A percentile compares a stretch with the other conserved stretches of the same genome.
These are phyloP conservation scores for Aureobasidium sp. DNA, from an alignment of 2,329 filamentous ascomycete genomes.

Conservation along the genomic window DNA sequence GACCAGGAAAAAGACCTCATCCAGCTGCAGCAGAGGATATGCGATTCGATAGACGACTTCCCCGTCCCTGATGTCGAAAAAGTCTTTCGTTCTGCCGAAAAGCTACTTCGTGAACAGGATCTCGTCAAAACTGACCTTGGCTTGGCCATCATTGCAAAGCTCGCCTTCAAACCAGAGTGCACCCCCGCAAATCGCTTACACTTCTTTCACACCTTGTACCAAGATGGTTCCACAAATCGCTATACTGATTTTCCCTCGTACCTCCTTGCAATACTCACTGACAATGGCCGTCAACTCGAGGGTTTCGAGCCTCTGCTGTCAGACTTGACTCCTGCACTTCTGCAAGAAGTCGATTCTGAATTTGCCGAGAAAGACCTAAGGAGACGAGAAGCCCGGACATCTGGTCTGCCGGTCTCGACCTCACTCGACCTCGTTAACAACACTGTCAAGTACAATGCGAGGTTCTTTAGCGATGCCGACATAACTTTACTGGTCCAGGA, in stretches of 20 bases:
- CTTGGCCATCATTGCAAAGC: not conserved
- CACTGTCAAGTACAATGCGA: constrained; percentile 10
- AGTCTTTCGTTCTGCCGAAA: constrained; percentile 1
- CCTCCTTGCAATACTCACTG: constrained; percentile 4
- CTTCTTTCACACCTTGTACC: constrained; percentile 1
- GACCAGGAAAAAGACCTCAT: not conserved
- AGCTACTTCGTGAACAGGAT: not conserved
- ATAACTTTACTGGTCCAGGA: not conserved
- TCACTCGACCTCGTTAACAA: constrained; percentile 6
- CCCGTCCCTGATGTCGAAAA: not conserved
- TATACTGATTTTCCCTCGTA: constrained; percentile 4
- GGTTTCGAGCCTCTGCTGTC: constrained; percentile 4
- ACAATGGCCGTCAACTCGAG: constrained; percentile 9
- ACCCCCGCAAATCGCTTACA: constrained; percentile 3
- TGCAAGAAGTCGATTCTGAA: not conserved
- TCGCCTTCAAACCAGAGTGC: constrained; percentile 7
- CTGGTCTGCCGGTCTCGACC: not conserved
- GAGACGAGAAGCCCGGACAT: not conserved
- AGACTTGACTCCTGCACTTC: not conserved
- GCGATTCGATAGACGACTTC: not conserved
- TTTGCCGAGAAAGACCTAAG: not conserved
- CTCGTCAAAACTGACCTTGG: constrained; percentile 2
- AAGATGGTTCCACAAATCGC: constrained; percentile 1
- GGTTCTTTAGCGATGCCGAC: not conserved
- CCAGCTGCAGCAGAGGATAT: constrained; percentile 6